phyloP scores from a whole-genome alignment of 2,329 filamentous ascomycete genomes.

The Penicillium brevicompactum region DNA sequence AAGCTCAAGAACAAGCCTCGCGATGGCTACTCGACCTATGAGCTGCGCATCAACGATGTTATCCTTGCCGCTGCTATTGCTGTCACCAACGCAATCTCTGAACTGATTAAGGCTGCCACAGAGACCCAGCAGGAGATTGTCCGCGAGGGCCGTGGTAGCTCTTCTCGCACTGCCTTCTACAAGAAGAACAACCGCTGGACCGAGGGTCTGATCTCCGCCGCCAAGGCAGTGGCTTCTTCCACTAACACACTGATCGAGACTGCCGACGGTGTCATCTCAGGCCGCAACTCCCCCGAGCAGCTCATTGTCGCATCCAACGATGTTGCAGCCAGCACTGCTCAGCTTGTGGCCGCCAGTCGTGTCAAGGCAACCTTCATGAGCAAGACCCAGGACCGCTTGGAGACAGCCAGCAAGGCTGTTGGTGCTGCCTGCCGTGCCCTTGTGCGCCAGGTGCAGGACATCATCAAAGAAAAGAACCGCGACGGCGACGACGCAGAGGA shows the following conservation, averaged over 20 bases:
- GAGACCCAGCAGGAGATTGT: constrained; percentile 96
- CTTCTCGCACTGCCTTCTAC: constrained; percentile 92
- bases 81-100: constrained; percentile 90
- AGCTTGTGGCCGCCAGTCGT: constrained; percentile 90
- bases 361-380: constrained; percentile 99
- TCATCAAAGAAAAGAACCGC: constrained; percentile 83
- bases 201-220: constrained; percentile 93
- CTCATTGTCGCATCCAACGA: constrained; percentile 97
- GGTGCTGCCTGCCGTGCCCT: constrained; percentile 83
- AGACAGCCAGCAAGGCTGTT: constrained; percentile 89
- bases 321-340: constrained; percentile 91
- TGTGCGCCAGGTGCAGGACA: constrained; percentile 89
- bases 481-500: constrained; percentile 80
- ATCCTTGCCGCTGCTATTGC: constrained; percentile 92
- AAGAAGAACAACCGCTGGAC: constrained; percentile 99
- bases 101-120: constrained; percentile 92
- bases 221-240: constrained; percentile 90
- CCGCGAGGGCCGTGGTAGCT: constrained; percentile 82
- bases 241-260: constrained; percentile 98
- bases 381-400: constrained; percentile 89
- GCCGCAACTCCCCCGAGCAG: constrained; percentile 91
- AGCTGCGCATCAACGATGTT: constrained; percentile 91
- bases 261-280: constrained; percentile 89
- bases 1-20: constrained; percentile 96
- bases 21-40: constrained; percentile 93